These are phyloP conservation scores for Vitellaria paradoxa DNA, from an alignment of 179 eudicot genomes.

Conservation along the genomic window DNA sequence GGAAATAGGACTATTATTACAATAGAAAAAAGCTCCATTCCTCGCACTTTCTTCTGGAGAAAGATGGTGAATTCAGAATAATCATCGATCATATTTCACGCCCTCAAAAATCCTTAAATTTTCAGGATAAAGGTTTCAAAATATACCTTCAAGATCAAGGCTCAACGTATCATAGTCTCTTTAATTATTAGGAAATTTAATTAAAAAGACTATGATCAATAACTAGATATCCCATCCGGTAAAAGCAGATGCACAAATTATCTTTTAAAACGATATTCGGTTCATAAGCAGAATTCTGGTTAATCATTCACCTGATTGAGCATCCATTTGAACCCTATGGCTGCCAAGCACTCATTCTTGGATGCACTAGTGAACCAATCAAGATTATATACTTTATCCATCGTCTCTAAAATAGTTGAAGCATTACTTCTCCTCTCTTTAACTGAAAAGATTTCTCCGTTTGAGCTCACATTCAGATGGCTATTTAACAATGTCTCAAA, in stretches of 20 bases:
- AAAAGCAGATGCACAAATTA: background rate
- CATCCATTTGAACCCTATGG: constrained; percentile 96
- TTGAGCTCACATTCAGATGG: constrained; percentile 79
- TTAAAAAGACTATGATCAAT: background rate
- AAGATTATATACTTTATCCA: constrained; percentile 70
- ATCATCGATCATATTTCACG: background rate
- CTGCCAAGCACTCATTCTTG: constrained; percentile 82
- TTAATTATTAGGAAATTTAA: background rate
- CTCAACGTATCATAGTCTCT: background rate
- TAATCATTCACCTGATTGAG: constrained; percentile 66
- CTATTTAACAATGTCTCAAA: constrained; percentile 84
- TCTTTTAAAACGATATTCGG: background rate
- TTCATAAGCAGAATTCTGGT: background rate
- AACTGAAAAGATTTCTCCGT: constrained; percentile 67
- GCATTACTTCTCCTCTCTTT: constrained; percentile 49
- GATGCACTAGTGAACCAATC: constrained; percentile 77
- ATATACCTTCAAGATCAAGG: background rate
- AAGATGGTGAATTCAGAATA: too few relatives aligned
- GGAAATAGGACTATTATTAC: too few relatives aligned
- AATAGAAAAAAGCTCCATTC: too few relatives aligned
- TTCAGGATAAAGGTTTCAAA: background rate
- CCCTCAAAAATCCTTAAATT: background rate
- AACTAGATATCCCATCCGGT: background rate
- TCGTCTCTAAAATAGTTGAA: constrained; percentile 46
- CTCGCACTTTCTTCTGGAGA: too few relatives aligned